Percentiles rank a stretch among this genome's conserved stretches.
phyloP scores from a whole-genome alignment of 1,284 basidiomycete genomes.

The Moesziomyces globuligerus region DNA sequence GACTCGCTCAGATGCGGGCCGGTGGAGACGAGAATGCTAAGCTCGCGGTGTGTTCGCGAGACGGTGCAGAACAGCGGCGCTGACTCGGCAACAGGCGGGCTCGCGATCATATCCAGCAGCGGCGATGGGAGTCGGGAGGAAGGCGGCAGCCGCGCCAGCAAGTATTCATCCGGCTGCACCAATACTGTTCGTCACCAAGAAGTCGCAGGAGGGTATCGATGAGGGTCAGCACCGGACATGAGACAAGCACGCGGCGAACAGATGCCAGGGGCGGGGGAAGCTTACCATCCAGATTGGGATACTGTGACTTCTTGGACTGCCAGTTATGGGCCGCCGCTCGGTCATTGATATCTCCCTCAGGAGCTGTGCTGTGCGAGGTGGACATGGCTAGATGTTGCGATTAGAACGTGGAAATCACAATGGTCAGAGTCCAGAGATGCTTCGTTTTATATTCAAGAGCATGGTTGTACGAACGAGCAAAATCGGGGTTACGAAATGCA shows the following conservation, averaged over 20 bases:
- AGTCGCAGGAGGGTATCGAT: not conserved
- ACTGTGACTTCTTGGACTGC: constrained; percentile 29
- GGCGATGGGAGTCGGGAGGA: constrained; percentile 2
- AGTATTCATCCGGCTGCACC: constrained; percentile 29
- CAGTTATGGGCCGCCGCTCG: constrained; percentile 18
- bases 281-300: constrained; percentile 38
- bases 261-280: too few relatives aligned
- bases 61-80: constrained; percentile 37
- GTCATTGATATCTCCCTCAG: constrained; percentile 22
- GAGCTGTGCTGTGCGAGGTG: not conserved
- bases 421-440: too few relatives aligned
- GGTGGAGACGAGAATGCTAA: constrained; percentile 38
- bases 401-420: too few relatives aligned
- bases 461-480: too few relatives aligned
- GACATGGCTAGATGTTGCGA: not conserved
- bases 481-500: too few relatives aligned
- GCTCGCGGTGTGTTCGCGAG: constrained; percentile 34
- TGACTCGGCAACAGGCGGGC: not conserved
- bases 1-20: constrained; percentile 1
- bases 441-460: too few relatives aligned
- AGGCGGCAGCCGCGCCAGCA: constrained; percentile 24
- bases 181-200: constrained; percentile 12
- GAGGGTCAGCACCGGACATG: too few relatives aligned
- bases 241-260: too few relatives aligned
- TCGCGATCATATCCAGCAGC: constrained; percentile 14